Evolutionary conservation across 805 yeast genomes (phyloP).

Genomic region (Yarrowia sp.): DNA sequence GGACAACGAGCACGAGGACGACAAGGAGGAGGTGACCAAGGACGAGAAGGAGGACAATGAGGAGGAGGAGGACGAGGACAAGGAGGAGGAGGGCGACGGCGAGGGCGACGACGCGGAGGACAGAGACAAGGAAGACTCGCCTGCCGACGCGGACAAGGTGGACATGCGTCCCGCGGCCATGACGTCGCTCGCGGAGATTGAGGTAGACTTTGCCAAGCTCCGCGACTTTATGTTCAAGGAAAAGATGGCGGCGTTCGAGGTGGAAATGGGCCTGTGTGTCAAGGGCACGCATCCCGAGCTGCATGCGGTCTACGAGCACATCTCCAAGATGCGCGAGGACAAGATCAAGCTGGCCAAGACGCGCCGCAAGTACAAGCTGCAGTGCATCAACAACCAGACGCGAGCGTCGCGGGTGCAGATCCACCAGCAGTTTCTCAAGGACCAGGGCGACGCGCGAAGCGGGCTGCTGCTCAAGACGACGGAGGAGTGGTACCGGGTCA

Average conservation of each 20-base stretch:
- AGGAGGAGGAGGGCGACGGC: slow-evolving; percentile 28
- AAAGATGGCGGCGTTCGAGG: slow-evolving; percentile 68
- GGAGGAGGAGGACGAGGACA: slow-evolving; percentile 37
- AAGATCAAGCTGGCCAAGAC: slow-evolving; percentile 52
- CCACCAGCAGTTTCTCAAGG: slow-evolving; percentile 78
- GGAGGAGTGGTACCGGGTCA: slow-evolving; percentile 85
- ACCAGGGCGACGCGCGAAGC: slow-evolving; percentile 61
- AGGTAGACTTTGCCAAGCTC: slow-evolving; percentile 77
- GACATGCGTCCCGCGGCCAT: slow-evolving; percentile 60
- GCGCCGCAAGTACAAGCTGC: slow-evolving; percentile 60
- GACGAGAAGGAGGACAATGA: slow-evolving; percentile 28
- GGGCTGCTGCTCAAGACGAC: slow-evolving; percentile 70
- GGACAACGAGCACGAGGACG: slow-evolving; percentile 28
- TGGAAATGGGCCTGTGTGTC: slow-evolving; percentile 80
- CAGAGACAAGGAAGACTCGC: slow-evolving; percentile 28
- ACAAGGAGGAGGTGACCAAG: slow-evolving; percentile 37
- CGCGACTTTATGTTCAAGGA: slow-evolving; percentile 84
- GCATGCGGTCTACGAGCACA: slow-evolving; percentile 62
- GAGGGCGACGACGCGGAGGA: slow-evolving; percentile 30
- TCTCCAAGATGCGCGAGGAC: slow-evolving; percentile 70
- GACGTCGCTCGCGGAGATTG: slow-evolving; percentile 71
- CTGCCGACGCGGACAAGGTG: slow-evolving; percentile 32
- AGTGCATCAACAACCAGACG: slow-evolving; percentile 77
- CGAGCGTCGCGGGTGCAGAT: slow-evolving; percentile 71
- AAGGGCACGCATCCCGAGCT: slow-evolving; percentile 92